A percentile compares a stretch with the other conserved stretches of the same genome.
Evolutionary conservation across 176 grass and related monocot genomes (phyloP).

Genomic region (Oryza meyeriana): DNA sequence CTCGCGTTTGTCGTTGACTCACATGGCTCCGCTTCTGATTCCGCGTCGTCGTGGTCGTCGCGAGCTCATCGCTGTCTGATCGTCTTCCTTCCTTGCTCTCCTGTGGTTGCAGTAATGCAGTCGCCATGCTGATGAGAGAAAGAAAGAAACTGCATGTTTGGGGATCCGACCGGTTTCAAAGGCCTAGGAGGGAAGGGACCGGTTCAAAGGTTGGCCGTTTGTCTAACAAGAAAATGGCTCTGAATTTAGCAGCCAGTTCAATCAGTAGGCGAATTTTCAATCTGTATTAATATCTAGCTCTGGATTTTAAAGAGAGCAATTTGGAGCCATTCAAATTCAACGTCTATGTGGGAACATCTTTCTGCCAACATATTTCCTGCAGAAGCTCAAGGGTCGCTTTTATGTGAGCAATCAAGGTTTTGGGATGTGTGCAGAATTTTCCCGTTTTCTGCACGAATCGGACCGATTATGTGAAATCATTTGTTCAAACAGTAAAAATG

Average conservation of each 20-base stretch:
- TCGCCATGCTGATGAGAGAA: background rate
- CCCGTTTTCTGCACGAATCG: no score
- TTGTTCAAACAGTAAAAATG: no score
- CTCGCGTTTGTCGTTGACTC: conserved; percentile 5
- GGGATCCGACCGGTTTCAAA: conserved; percentile 40
- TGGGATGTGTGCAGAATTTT: no score
- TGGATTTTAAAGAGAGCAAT: background rate
- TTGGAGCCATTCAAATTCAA: background rate
- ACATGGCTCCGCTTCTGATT: background rate
- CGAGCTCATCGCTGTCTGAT: background rate
- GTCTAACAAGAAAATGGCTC: background rate
- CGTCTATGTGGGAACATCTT: background rate
- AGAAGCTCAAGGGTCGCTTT: background rate
- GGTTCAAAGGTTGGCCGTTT: conserved; percentile 39
- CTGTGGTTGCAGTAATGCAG: background rate
- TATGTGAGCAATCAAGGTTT: no score
- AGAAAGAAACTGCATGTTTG: background rate
- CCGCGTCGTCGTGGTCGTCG: background rate
- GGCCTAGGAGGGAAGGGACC: no score
- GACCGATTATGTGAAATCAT: no score
- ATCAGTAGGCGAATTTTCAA: background rate
- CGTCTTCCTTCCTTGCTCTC: background rate
- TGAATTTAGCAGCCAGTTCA: conserved; percentile 17
- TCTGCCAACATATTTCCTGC: background rate
- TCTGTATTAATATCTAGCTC: background rate